A percentile compares a stretch with the other conserved stretches of the same genome.
Evolutionary conservation across 495 filamentous ascomycete genomes (phyloP).

Genomic region (Aspergillus sclerotiicarbonarius): DNA sequence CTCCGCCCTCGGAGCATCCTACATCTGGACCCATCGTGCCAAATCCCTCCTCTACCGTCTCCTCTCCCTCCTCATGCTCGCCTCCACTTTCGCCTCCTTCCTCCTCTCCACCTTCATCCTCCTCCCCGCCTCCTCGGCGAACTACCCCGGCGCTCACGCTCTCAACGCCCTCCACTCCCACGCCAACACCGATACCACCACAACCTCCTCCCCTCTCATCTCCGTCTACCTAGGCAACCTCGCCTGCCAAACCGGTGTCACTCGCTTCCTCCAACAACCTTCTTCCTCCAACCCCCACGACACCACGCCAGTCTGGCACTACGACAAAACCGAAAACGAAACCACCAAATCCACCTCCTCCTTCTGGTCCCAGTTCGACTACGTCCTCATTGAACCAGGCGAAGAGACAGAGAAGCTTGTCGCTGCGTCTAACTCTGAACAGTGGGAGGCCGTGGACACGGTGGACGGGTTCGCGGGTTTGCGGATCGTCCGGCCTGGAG

Average conservation of each 20-base stretch:
- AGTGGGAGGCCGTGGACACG: slow-evolving; percentile 69
- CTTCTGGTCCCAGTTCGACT: slow-evolving; percentile 86
- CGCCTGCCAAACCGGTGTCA: slow-evolving; percentile 91
- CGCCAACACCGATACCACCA: slow-evolving; percentile 17
- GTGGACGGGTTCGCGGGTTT: slow-evolving; percentile 73
- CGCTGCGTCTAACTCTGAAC: slow-evolving; percentile 30
- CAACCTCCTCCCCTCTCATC: slow-evolving; percentile 24
- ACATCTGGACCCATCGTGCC: slow-evolving; percentile 65
- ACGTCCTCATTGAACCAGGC: slow-evolving; percentile 65
- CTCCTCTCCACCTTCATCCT: slow-evolving; percentile 61
- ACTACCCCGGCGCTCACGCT: slow-evolving; percentile 85
- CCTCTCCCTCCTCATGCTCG: slow-evolving; percentile 52
- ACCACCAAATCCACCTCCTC: slow-evolving; percentile 50
- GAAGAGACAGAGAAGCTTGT: slow-evolving; percentile 48
- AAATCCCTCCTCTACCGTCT: slow-evolving; percentile 59
- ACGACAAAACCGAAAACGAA: slow-evolving; percentile 56
- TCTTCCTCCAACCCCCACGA: neutral
- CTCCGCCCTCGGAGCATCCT: slow-evolving; percentile 69
- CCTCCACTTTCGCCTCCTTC: slow-evolving; percentile 59
- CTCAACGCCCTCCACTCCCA: slow-evolving; percentile 51
- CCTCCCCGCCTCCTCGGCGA: slow-evolving; percentile 66
- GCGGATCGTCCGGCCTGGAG: slow-evolving; percentile 57
- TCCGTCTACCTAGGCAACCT: slow-evolving; percentile 79
- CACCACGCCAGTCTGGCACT: slow-evolving; percentile 39
- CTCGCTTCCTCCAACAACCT: slow-evolving; percentile 68